phyloP scores from a whole-genome alignment of 257 asterid genomes.

The Penstemon newberryi region DNA sequence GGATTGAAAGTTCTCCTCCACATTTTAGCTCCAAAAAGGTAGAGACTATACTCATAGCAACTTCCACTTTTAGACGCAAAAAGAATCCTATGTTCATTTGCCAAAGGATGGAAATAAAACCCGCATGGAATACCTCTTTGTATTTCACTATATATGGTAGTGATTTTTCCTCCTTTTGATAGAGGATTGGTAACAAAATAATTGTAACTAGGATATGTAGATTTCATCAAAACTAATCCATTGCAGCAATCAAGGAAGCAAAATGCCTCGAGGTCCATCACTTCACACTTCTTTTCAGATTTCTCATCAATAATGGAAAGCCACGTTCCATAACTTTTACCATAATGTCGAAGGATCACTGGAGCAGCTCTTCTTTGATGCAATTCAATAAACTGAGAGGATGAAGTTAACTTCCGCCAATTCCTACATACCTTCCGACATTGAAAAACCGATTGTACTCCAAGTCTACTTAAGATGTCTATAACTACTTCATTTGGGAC shows the following conservation, averaged over 20 bases:
- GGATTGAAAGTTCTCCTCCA: conserved; percentile 11
- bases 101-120: conserved; percentile 15
- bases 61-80: background rate
- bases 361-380: background rate
- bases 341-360: background rate
- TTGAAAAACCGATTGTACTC: background rate
- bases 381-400: no score
- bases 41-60: background rate
- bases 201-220: background rate
- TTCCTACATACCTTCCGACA: background rate
- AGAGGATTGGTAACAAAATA: background rate
- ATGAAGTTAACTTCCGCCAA: no score
- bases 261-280: background rate
- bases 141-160: background rate
- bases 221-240: background rate
- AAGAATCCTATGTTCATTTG: conserved; percentile 13
- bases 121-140: background rate
- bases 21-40: background rate
- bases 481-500: background rate
- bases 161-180: background rate
- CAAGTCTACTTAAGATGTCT: background rate
- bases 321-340: background rate
- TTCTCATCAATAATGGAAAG: conserved; percentile 8
- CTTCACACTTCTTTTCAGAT: background rate
- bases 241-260: background rate